Base-by-base conservation (phyloP, 495 filamentous ascomycete genomes). In the Aspergillus cristatus region DNA sequence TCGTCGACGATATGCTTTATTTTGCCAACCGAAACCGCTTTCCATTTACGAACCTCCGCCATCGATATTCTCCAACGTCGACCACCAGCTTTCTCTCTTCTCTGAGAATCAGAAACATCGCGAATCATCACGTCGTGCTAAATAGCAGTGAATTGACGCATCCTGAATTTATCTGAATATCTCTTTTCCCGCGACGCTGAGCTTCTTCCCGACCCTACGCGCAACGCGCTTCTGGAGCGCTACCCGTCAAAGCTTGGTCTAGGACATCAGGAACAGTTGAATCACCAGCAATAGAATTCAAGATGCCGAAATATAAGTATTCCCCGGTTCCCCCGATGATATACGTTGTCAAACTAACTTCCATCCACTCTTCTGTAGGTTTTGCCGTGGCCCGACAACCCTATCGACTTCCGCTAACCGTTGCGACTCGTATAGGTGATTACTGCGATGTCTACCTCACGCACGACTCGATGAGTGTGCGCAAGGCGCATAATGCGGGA, bases 371-470 rank as follows among this genome's bases (percentile, higher is more conserved):
- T 83, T 83, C 57, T 84, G 79, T 83, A 80, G 72, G 72, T 24
- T 8, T 24, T 4, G 8, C 35, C 11, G 18, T 7, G 26, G 32
- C 10, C 16, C 20, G 15, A 33, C n/a, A 30, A 37, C 11, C 35
- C 28, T 37, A 37, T 37, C 42, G 34, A 46, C 43, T 25, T 26
- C 35, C 33, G 11, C 7, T 29, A 37, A 28, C n/a, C n/a, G n/a
- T n/a, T n/a, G n/a, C n/a, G n/a, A 26, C 32, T 49, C 62, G 46
- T 45, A 65, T 61, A 85, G 89, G 91, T 73, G 91, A 98, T 61
- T 98, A 97, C 71, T 98, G 91, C 76, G 91, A 98, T 81, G 93
- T 98, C 61, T 98, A 98, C 74, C 84, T 98, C 48, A 98, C 93
- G 41, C 91, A 98, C 73, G 93, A 98, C 78, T 94, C 86, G 11